These are phyloP conservation scores for Hygrophoropsis aurantiaca DNA, from an alignment of 768 basidiomycete genomes.

Conservation along the genomic window DNA sequence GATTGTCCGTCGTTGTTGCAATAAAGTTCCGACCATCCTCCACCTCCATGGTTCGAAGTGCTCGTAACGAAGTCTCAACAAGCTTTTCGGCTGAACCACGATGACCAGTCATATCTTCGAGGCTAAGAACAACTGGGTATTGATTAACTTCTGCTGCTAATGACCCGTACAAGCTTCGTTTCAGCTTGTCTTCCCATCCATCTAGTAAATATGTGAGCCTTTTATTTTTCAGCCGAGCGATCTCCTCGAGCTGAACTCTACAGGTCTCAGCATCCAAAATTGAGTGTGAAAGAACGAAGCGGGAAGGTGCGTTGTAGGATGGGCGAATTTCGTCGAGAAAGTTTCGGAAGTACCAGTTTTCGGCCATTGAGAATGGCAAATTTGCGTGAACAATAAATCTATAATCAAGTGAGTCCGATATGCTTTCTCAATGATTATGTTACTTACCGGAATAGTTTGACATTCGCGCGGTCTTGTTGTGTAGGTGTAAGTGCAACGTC, in stretches of 20 bases:
- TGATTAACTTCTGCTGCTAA: conserved; percentile 20
- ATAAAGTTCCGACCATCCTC: conserved; percentile 18
- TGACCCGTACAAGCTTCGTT: conserved; percentile 23
- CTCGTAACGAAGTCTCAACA: conserved; percentile 14
- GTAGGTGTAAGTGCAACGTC: background rate
- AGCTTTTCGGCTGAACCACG: conserved; percentile 22
- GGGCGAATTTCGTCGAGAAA: conserved; percentile 24
- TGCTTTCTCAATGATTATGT: background rate
- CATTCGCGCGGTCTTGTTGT: background rate
- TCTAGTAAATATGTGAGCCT: conserved; percentile 26
- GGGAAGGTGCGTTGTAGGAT: conserved; percentile 20
- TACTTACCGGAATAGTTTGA: conserved; percentile 3
- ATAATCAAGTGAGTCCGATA: background rate
- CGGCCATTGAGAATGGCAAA: conserved; percentile 17
- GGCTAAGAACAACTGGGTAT: conserved; percentile 20
- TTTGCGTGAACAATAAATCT: conserved; percentile 23
- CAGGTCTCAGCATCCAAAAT: conserved; percentile 21
- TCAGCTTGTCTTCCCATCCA: conserved; percentile 30
- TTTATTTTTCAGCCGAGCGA: conserved; percentile 10
- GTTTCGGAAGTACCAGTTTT: conserved; percentile 19
- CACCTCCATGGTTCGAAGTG: conserved; percentile 18
- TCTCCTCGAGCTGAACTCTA: conserved; percentile 18
- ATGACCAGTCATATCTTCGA: conserved; percentile 21
- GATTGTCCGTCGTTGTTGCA: conserved; percentile 31
- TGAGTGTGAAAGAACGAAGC: conserved; percentile 21